Evolutionary conservation across 768 basidiomycete species (phyloP), one percentile per base, ranked within the genome.

Genomic region (Russula earlei): DNA sequence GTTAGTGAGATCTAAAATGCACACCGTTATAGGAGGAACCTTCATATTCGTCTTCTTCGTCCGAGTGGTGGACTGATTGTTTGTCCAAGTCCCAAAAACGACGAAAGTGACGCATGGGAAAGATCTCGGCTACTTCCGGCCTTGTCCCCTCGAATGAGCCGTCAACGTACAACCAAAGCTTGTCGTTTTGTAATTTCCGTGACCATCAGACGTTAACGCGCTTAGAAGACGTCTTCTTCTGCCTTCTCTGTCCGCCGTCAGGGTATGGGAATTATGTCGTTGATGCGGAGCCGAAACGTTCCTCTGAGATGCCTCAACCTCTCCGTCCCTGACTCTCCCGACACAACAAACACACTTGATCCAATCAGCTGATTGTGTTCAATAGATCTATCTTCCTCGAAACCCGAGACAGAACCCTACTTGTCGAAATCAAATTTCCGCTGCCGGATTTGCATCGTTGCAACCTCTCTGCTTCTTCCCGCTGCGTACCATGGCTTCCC

Each of bases 331-430:
- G 42, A 31, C 20, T 45, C 29, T 40, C 15, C 19, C 15, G n/a
- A n/a, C n/a, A n/a, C n/a, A n/a, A n/a, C n/a, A n/a, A 27, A 24
- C 12, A 37, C 34, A 33, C 49, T 49, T 56, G 55, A 56, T 56
- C 36, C 43, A 45, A 56, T 51, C 49, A 50, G 34, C 22, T 56
- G 55, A 56, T 56, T 50, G 22, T 24, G 19, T n/a, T 20, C 43
- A 8, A 34, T 29, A 37, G 43, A 45, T 53, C 37, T 5, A 6
- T 33, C 31, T 25, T 25, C 17, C 44, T 44, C 52, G 14, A 25
- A 24, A 14, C 44, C 37, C 24, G 45, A 46, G 37, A 49, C 36
- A 49, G 49, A 49, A 46, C 38, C 25, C 29, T 41, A 47, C 24
- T n/a, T 15, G 36, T 46, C 27, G 20, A 40, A 40, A 47, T 47